Evolutionary conservation across 2,329 filamentous ascomycete genomes (phyloP).

Genomic region (Fusarium sp.): DNA sequence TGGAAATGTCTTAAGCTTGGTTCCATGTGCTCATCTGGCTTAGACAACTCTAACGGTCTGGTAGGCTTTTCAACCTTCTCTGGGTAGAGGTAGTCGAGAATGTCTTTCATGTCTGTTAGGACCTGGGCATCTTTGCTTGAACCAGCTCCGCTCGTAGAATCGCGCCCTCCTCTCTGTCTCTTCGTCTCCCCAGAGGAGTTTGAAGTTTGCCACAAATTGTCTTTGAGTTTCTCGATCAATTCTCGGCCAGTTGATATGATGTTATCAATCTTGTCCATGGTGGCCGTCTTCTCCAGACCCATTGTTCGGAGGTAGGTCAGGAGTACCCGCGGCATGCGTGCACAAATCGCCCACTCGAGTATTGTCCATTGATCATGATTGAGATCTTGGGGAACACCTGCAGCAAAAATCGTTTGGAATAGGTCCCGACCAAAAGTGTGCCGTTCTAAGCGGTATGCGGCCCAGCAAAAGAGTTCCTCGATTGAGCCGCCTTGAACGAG

Average conservation of each 20-base stretch:
- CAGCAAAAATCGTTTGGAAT: not conserved
- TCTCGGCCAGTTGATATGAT: accelerated
- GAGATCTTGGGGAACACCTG: not conserved
- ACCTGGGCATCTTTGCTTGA: not conserved
- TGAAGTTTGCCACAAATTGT: accelerated
- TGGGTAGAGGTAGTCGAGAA: not conserved
- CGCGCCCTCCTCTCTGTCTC: accelerated
- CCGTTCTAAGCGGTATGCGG: not conserved
- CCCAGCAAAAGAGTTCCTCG: not conserved
- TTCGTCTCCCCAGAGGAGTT: accelerated
- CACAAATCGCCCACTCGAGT: not conserved
- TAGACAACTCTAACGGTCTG: accelerated
- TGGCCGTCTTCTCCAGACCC: accelerated
- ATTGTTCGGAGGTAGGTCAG: not conserved
- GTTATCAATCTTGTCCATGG: not conserved
- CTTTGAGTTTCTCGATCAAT: accelerated
- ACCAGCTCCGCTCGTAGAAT: accelerated
- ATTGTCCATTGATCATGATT: not conserved
- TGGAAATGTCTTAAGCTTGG: accelerated
- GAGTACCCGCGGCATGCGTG: not conserved
- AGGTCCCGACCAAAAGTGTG: accelerated
- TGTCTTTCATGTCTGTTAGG: not conserved
- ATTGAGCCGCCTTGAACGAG: not conserved
- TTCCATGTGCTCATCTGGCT: not conserved
- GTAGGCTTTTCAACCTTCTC: not conserved